A percentile compares a stretch with the other conserved stretches of the same genome.
Conservation (phyloP, 169 alveolate genomes). For the Eimeria necatrix region DNA sequence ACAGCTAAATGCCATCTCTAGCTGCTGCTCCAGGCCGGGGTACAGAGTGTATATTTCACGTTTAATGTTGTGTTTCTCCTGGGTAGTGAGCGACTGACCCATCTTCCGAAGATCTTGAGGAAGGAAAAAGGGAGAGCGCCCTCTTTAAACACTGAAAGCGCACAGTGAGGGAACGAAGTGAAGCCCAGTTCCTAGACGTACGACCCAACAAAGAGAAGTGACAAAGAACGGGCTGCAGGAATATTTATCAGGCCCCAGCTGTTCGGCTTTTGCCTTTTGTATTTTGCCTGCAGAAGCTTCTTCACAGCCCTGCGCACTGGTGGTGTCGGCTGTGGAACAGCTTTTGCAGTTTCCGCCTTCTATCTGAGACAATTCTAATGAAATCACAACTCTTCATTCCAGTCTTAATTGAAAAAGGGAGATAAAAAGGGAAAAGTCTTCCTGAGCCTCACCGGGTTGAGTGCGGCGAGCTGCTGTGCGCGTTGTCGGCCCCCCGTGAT, state of each 20-base stretch:
- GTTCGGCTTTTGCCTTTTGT: no score
- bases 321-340: no score
- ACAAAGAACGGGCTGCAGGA: no score
- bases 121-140: constrained; percentile 53
- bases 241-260: no score
- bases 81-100: constrained; percentile 81
- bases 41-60: constrained; percentile 82
- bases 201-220: not conserved
- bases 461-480: constrained; percentile 55
- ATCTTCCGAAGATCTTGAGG: constrained; percentile 9
- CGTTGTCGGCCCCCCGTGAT: constrained; percentile 41
- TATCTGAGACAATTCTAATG: no score
- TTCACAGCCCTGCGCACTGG: no score
- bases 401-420: not conserved
- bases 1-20: constrained; percentile 87
- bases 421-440: not conserved
- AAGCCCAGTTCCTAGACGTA: not conserved
- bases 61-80: constrained; percentile 79
- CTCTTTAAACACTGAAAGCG: constrained; percentile 15
- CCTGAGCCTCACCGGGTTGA: constrained; percentile 40
- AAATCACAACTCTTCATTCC: no score
- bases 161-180: not conserved
- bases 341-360: no score
- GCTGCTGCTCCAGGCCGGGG: constrained; percentile 91
- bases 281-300: no score